A percentile compares a stretch with the other conserved stretches of the same genome.
Evolutionary conservation across 1,284 basidiomycete species (phyloP).

Genomic region (Bondarzewia mesenterica): DNA sequence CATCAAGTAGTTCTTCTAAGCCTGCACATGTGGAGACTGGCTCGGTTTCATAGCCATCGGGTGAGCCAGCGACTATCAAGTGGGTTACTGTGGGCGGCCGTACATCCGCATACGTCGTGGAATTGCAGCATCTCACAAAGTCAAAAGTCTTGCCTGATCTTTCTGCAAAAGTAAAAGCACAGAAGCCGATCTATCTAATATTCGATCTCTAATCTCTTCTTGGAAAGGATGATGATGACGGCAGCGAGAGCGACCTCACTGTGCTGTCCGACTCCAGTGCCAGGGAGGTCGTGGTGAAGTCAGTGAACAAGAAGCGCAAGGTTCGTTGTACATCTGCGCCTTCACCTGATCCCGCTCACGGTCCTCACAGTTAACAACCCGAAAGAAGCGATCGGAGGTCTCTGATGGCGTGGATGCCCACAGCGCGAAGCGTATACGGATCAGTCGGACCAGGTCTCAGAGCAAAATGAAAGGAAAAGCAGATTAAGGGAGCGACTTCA

Average conservation of each 20-base stretch:
- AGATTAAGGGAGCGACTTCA: too few species aligned
- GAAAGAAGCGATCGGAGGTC: too few species aligned
- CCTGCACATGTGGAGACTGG: not conserved
- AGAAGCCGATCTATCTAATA: not conserved
- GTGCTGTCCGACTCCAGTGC: conserved; percentile 21
- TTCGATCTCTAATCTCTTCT: not conserved
- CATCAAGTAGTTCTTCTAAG: conserved; percentile 5
- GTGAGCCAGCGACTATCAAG: conserved; percentile 62
- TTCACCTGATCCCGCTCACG: too few species aligned
- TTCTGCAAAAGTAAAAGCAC: not conserved
- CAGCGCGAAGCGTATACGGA: too few species aligned
- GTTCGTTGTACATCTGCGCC: too few species aligned
- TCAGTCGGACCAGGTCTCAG: too few species aligned
- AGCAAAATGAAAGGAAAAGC: too few species aligned
- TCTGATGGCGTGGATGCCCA: too few species aligned
- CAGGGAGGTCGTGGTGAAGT: conserved; percentile 8
- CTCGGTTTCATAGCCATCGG: conserved; percentile 53
- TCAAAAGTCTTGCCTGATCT: not conserved
- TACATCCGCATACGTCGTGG: conserved; percentile 67
- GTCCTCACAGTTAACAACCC: too few species aligned
- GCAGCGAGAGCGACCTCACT: conserved; percentile 25
- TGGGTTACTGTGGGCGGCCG: conserved; percentile 78
- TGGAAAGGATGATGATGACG: conserved; percentile 4
- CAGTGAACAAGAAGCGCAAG: conserved; percentile 15
- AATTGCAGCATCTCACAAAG: conserved; percentile 48